Evolutionary conservation across 73 alveolate genomes (phyloP), one percentile per base, ranked within the genome.

Genomic region (Paraurostyla sp.): DNA sequence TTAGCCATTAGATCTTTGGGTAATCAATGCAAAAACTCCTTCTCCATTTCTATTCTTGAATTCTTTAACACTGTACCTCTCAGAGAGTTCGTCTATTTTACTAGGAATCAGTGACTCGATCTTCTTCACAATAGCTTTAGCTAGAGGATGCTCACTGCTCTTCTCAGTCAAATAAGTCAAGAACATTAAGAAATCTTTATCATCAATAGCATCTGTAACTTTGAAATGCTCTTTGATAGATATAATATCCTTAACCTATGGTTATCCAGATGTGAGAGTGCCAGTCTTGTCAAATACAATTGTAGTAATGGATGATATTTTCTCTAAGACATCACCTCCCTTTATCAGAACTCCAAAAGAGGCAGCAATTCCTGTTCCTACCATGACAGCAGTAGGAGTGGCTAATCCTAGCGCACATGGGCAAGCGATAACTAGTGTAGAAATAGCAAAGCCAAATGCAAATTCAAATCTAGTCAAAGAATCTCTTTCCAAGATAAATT

Each of bases 401-500:
- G 99, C 99, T 22, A 98, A 91, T 20, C 99, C 99, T 41, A 98
- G 88, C 22, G 99, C 99, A 81, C 99, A 98, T 4, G 99, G 99
- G 65, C 99, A 97, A 1, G 99, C 98, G 76, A 95, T 93, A 51
- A 95, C 97, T 16, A 96, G 83, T 35, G 94, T 83, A 0, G 96
- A 60, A 0, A 95, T 85, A 0, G 95, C 98, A 54, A 89, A 92
- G 30, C 86, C 62, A 69, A 92, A 78, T 1, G 93, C 92, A 85
- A 92, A 89, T 20, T 32, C 41, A 69, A 94, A 94, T 69, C 59
- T 76, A 49, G 82, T 51, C 62, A 76, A 68, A 40, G 83, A 59
- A 32, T 71, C 57, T 16, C 69, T 90, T 0, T 91, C 94, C 29
- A 92, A 42, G 51, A 69, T 76, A 0, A 87, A 63, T 2, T 84